Conservation (phyloP, 2,329 filamentous ascomycete genomes). For the Didymella arachidicola region DNA sequence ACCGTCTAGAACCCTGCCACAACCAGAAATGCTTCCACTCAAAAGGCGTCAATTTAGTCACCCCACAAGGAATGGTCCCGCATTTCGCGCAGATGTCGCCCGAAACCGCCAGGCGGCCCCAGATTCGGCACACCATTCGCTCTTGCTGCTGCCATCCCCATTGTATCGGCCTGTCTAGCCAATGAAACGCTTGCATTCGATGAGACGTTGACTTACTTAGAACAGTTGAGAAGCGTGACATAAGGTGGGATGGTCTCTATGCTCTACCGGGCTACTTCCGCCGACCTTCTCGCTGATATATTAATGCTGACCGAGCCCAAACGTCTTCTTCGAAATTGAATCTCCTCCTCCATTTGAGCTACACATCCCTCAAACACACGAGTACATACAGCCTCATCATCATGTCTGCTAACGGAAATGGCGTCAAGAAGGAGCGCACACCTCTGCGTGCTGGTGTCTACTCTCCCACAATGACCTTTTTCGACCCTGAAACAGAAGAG, state of each 20-base stretch:
- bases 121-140: conserved; percentile 35
- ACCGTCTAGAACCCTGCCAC: conserved; percentile 37
- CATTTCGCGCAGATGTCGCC: conserved; percentile 45
- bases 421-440: conserved; percentile 52
- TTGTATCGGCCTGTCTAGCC: conserved; percentile 26
- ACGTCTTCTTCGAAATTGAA: conserved; percentile 23
- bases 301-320: conserved; percentile 49
- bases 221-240: conserved; percentile 32
- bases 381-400: conserved; percentile 21
- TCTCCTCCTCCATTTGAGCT: conserved; percentile 24
- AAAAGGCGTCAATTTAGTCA: conserved; percentile 46
- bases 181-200: conserved; percentile 37
- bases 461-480: conserved; percentile 90
- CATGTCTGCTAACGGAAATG: conserved; percentile 49
- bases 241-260: conserved; percentile 44
- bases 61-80: conserved; percentile 43
- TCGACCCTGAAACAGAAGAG: conserved; percentile 82
- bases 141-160: conserved; percentile 34
- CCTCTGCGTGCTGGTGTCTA: conserved; percentile 83
- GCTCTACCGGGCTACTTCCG: conserved; percentile 43
- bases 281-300: conserved; percentile 48
- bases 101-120: conserved; percentile 38
- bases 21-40: conserved; percentile 30
- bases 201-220: conserved; percentile 32
- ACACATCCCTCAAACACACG: conserved; percentile 18